Evolutionary conservation across 306 rosid species (phyloP).

Genomic region (Fragaria nilgerrensis): DNA sequence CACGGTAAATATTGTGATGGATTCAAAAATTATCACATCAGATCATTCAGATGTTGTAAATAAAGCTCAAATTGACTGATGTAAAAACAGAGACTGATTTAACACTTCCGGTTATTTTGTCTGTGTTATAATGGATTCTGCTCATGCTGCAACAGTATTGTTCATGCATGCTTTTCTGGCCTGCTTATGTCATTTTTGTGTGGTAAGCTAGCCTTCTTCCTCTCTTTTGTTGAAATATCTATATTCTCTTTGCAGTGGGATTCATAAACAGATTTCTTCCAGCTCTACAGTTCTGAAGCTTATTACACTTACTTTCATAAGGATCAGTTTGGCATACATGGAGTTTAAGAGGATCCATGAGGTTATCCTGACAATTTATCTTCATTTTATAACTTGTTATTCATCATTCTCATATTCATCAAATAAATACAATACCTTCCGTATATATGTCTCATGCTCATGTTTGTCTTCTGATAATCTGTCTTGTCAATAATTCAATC

Average conservation of each 20-base stretch:
- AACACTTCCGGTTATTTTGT: neutral
- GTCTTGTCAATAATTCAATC: neutral
- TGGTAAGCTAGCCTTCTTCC: neutral
- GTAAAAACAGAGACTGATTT: neutral
- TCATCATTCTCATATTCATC: neutral
- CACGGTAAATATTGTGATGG: neutral
- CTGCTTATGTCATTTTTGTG: too few relatives aligned
- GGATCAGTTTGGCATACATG: slow-evolving; percentile 78
- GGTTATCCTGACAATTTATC: slow-evolving; percentile 43
- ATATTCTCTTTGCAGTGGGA: slow-evolving; percentile 52
- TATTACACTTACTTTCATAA: slow-evolving; percentile 65
- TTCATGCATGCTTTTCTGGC: neutral
- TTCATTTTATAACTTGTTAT: neutral
- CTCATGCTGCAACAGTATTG: neutral
- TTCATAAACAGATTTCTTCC: slow-evolving; percentile 76
- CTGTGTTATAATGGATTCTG: neutral
- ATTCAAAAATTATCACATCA: neutral
- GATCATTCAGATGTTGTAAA: neutral
- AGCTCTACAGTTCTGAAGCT: slow-evolving; percentile 61
- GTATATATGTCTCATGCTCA: neutral
- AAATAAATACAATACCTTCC: neutral
- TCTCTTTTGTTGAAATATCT: neutral
- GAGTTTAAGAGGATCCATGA: slow-evolving; percentile 79
- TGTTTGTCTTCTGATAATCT: neutral
- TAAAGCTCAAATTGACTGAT: neutral